Conservation (phyloP, 129 eudicot species). For the Heracleum sosnowskyi region DNA sequence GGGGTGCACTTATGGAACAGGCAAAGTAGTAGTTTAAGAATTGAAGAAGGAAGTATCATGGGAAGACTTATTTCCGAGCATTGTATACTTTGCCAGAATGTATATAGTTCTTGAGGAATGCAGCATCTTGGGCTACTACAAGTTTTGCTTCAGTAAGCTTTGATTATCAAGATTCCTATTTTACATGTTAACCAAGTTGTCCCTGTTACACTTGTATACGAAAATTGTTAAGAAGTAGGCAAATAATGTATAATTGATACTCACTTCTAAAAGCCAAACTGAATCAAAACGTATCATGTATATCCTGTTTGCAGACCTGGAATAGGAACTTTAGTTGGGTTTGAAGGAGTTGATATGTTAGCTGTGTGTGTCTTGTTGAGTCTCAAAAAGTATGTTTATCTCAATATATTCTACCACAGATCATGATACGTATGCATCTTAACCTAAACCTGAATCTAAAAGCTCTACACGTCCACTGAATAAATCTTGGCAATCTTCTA, state of each 20-base stretch:
- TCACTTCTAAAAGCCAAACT: not conserved
- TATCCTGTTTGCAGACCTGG: not conserved
- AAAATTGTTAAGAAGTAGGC: not conserved
- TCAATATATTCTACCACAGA: constrained; percentile 31
- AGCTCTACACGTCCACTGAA: constrained; percentile 18
- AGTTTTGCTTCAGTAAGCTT: not conserved
- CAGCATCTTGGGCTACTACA: not conserved
- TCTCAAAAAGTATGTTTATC: not conserved
- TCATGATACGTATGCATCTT: constrained; percentile 26
- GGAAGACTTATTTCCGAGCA: constrained; percentile 43
- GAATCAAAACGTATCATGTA: not conserved
- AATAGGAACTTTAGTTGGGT: not conserved
- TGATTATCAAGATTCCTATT: not conserved
- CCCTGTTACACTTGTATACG: not conserved
- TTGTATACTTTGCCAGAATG: constrained; percentile 45
- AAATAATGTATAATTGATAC: not conserved
- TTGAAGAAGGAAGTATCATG: constrained; percentile 71
- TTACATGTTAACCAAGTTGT: not conserved
- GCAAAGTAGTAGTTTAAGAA: constrained; percentile 39
- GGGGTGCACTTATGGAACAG: constrained; percentile 92
- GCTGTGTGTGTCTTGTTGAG: not conserved
- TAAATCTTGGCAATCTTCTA: constrained; percentile 50
- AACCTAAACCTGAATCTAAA: constrained; percentile 26
- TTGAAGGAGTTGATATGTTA: not conserved
- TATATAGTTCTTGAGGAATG: constrained; percentile 20